phyloP scores from a whole-genome alignment of 495 filamentous ascomycete genomes.

The Evernia prunastri region DNA sequence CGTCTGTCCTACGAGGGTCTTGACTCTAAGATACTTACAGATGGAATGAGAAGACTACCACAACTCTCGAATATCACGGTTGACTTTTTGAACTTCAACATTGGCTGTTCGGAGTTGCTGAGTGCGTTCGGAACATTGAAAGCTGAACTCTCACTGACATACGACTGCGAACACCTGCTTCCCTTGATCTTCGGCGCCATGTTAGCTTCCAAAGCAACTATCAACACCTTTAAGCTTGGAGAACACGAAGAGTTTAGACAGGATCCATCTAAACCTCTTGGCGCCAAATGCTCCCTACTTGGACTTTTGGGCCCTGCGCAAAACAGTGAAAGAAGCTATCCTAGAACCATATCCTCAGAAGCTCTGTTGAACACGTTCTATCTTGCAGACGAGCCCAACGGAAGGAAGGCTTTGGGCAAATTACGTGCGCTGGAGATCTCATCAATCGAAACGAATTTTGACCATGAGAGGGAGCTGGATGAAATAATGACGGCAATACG shows the following conservation, averaged over 20 bases:
- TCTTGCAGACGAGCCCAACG: neutral
- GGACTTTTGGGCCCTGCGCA: neutral
- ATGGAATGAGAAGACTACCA: constrained; percentile 7
- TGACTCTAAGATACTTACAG: neutral
- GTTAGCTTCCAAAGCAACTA: neutral
- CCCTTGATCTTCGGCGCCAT: constrained; percentile 10
- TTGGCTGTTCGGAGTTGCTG: neutral
- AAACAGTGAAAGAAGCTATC: neutral
- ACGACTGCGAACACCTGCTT: neutral
- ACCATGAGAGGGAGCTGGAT: neutral
- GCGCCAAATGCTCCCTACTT: neutral
- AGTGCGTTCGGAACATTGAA: neutral
- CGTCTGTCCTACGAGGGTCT: neutral
- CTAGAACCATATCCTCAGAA: neutral
- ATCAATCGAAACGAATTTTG: neutral
- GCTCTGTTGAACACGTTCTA: neutral
- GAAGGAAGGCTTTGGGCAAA: neutral
- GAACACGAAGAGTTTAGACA: neutral
- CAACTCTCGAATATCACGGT: neutral
- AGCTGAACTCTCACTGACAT: neutral
- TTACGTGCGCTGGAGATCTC: neutral
- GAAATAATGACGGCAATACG: neutral
- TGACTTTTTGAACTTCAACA: neutral
- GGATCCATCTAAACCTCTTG: neutral
- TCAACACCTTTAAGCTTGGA: constrained; percentile 6